Evolutionary conservation across 176 grass and related monocot genomes (phyloP).

Genomic region (Themeda triandra): DNA sequence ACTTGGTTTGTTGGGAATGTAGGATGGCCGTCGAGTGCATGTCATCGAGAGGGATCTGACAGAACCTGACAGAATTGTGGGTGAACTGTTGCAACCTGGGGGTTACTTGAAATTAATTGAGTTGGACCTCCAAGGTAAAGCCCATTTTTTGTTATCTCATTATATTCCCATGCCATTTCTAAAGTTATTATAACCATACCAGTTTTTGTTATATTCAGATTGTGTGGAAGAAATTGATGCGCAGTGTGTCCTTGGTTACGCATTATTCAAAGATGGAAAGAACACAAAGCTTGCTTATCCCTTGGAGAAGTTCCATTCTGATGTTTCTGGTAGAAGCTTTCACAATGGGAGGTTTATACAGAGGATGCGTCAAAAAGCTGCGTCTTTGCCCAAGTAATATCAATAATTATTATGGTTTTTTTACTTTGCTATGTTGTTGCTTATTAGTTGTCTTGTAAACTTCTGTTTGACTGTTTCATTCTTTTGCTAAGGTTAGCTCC

Average conservation of each 20-base stretch:
- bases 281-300: constrained; percentile 82
- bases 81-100: constrained; percentile 92
- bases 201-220: constrained; percentile 44
- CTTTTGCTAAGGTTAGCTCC: background rate
- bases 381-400: constrained; percentile 76
- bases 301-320: constrained; percentile 85
- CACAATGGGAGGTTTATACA: constrained; percentile 97
- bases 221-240: constrained; percentile 97
- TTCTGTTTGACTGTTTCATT: background rate
- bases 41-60: constrained; percentile 96
- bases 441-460: background rate
- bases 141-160: background rate
- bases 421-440: background rate
- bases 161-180: background rate
- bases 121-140: constrained; percentile 80
- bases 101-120: constrained; percentile 93
- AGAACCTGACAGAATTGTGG: constrained; percentile 95
- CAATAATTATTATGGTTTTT: background rate
- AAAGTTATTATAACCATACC: background rate
- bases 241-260: constrained; percentile 84
- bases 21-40: constrained; percentile 90
- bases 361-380: constrained; percentile 84
- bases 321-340: constrained; percentile 94
- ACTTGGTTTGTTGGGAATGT: constrained; percentile 32
- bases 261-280: constrained; percentile 90